Evolutionary conservation across 2,329 filamentous ascomycete genomes (phyloP).

Genomic region (Phaeomoniella chlamydospora): DNA sequence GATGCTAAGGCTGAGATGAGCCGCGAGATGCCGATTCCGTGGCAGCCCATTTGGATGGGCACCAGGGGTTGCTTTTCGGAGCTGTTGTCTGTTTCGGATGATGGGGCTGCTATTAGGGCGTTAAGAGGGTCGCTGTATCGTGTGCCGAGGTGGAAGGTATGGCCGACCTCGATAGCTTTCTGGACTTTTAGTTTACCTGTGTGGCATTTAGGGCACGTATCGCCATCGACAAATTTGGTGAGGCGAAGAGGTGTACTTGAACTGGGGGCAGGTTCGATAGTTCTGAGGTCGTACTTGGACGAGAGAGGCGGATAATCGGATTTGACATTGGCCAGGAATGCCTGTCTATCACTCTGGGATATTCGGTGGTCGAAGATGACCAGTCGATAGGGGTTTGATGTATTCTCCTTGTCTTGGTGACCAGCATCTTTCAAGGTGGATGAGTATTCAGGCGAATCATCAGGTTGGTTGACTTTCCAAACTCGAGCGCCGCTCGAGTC

Average conservation of each 20-base stretch:
- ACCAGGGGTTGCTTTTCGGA: constrained; percentile 21
- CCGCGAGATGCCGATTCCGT: constrained; percentile 85
- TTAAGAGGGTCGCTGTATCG: constrained; percentile 67
- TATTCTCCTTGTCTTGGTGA: too few species aligned
- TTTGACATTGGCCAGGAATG: neutral
- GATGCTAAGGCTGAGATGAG: constrained; percentile 79
- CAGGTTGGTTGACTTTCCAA: neutral
- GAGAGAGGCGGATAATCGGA: neutral
- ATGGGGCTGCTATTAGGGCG: constrained; percentile 36
- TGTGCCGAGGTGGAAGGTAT: constrained; percentile 88
- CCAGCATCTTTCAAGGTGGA: neutral
- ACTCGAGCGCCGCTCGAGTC: constrained; percentile 5
- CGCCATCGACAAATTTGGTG: constrained; percentile 50
- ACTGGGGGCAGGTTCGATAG: neutral
- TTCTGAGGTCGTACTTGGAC: neutral
- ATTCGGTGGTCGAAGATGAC: constrained; percentile 3
- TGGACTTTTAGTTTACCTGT: constrained; percentile 48
- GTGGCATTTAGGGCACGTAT: constrained; percentile 59
- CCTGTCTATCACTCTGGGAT: neutral
- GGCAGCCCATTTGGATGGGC: constrained; percentile 84
- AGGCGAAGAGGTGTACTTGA: constrained; percentile 33
- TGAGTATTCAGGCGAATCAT: neutral
- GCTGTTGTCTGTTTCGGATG: constrained; percentile 6
- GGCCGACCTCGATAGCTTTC: constrained; percentile 75
- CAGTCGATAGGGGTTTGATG: neutral